Evolutionary conservation across 768 basidiomycete species (phyloP), one percentile per base, ranked within the genome.

Genomic region (Pisolithus sp.): DNA sequence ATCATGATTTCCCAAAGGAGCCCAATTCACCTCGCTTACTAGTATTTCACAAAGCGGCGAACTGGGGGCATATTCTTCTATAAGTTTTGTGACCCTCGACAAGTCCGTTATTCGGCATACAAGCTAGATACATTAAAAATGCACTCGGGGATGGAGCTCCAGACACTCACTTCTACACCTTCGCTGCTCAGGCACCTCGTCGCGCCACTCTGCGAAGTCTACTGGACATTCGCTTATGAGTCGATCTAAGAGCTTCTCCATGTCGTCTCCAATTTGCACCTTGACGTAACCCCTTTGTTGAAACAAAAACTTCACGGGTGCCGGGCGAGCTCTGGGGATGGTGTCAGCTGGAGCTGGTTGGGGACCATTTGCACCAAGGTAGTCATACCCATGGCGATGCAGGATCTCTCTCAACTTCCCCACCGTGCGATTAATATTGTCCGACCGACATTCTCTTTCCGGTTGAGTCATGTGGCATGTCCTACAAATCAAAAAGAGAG

Each of bases 241-340:
- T 13, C 52, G 51, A 21, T 78, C 74, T 44, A 79, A 62, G 7
- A 80, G 61, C 36, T 48, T 41, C 23, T 65, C 53, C 53, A 70
- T 65, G 21, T 66, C 65, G 50, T 66, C 62, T 18, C 69, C 68
- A 9, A 77, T 52, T 15, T 71, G 59, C 17, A 82, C 71, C 50
- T 69, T 73, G 31, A 86, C 73, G 49, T 71, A 71, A 17, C 83
- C 85, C 60, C 73, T 70, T 26, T 78, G 73, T 52, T 72, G 68
- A 58, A 86, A 86, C 74, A 85, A 78, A 62, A 79, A 86, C 55
- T 76, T 78, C 23, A 86, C 83, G 0, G 83, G 77, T 2, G 85
- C 72, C 37, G 81, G 68, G 36, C 78, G 82, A 34, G 80, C 82
- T 40, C 85, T 86, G 38, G 31, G 9, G 54, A 46, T n/a, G 12